A percentile compares a stretch with the other conserved stretches of the same genome.
Conservation (phyloP, 495 filamentous ascomycete species). For the Neurospora tetrasperma region DNA sequence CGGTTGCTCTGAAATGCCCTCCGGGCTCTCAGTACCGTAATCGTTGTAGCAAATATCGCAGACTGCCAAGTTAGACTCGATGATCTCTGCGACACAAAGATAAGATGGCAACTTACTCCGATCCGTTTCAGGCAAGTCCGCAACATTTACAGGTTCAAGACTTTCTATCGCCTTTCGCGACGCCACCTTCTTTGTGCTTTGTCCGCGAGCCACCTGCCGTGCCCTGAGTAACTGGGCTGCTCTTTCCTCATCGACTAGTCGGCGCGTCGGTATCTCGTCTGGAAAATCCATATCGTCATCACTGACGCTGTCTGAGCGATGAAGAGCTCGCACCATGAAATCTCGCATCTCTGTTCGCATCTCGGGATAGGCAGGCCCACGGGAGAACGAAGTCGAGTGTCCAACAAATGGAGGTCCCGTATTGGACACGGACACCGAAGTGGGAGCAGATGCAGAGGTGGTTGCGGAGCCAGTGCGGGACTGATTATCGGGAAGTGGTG, state of each 20-base stretch:
- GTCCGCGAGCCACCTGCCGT: constrained; percentile 29
- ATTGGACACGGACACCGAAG: background rate
- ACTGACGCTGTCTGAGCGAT: constrained; percentile 14
- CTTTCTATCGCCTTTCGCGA: constrained; percentile 35
- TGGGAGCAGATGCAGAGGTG: background rate
- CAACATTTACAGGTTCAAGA: constrained; percentile 33
- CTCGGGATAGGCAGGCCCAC: background rate
- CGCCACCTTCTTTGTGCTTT: constrained; percentile 32
- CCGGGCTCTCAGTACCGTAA: constrained; percentile 39
- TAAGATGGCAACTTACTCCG: constrained; percentile 30
- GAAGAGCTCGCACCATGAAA: background rate
- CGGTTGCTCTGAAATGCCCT: constrained; percentile 40
- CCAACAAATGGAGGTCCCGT: background rate
- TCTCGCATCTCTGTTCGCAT: background rate
- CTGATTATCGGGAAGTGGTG: background rate
- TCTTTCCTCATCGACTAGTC: constrained; percentile 6
- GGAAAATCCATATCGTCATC: constrained; percentile 17
- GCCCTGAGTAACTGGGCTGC: constrained; percentile 1
- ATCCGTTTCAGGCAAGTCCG: constrained; percentile 33
- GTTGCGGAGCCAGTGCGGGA: background rate
- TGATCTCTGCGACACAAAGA: background rate
- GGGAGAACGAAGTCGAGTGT: background rate
- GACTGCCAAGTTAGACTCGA: constrained; percentile 20
- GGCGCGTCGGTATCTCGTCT: background rate
- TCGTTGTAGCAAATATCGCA: constrained; percentile 51